phyloP scores from a whole-genome alignment of 805 yeast species.

The Barnettozyma californica region DNA sequence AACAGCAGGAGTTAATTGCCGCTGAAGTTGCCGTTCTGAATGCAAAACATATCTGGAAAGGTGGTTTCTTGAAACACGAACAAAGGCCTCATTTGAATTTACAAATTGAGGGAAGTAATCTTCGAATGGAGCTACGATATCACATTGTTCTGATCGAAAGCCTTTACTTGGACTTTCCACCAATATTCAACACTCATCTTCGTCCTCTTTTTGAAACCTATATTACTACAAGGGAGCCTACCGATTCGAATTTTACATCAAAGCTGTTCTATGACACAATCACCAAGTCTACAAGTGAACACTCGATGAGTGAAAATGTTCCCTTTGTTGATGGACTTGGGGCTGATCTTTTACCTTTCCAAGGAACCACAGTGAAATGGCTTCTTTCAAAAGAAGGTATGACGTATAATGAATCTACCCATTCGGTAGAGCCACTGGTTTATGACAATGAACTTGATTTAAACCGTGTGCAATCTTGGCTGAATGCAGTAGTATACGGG shows the following conservation, averaged over 20 bases:
- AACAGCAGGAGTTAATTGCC: background rate
- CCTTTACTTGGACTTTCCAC: background rate
- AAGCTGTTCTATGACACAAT: conserved; percentile 45
- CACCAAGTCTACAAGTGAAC: conserved; percentile 37
- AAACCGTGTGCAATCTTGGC: conserved; percentile 11
- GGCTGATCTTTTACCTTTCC: conserved; percentile 43
- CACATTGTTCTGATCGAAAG: background rate
- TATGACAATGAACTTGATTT: background rate
- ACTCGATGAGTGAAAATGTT: conserved; percentile 11
- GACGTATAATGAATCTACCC: conserved; percentile 26
- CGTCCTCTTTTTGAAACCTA: background rate
- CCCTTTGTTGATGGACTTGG: conserved; percentile 38
- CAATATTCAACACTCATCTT: background rate
- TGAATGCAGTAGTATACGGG: conserved; percentile 47
- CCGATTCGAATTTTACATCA: conserved; percentile 18
- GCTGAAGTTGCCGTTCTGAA: background rate
- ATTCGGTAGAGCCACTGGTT: conserved; percentile 19
- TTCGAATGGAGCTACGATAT: background rate
- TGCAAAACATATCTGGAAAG: background rate
- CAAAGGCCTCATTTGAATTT: background rate
- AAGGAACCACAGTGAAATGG: conserved; percentile 53
- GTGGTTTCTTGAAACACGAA: background rate
- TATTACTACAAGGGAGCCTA: background rate
- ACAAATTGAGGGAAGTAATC: background rate
- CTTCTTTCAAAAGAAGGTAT: conserved; percentile 46